Evolutionary conservation across 1,284 basidiomycete species (phyloP).

Genomic region (Puccinia brachypodii): DNA sequence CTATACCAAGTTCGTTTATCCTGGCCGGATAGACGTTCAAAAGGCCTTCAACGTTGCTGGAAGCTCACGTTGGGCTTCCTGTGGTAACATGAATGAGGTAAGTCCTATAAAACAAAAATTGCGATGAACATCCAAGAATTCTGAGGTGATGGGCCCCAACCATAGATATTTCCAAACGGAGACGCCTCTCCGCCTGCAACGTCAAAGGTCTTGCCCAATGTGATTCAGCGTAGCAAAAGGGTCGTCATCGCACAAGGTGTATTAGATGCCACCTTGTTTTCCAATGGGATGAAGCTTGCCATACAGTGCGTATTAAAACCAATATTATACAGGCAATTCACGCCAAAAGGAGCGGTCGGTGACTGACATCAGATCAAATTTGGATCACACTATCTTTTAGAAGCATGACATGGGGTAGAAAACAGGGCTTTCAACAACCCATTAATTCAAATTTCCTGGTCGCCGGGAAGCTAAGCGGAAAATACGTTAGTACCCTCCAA

Average conservation of each 20-base stretch:
- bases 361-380: not conserved
- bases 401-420: constrained; percentile 55
- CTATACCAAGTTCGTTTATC: constrained; percentile 4
- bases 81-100: not conserved
- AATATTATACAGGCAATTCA: not conserved
- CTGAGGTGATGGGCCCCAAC: not conserved
- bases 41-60: constrained; percentile 16
- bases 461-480: constrained; percentile 24
- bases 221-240: constrained; percentile 30
- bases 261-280: not conserved
- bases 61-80: not conserved
- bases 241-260: constrained; percentile 39
- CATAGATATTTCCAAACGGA: constrained; percentile 15
- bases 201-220: constrained; percentile 25
- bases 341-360: constrained; percentile 17
- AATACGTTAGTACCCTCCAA: constrained; percentile 1
- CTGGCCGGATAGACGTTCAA: constrained; percentile 11
- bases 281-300: not conserved
- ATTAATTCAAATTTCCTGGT: constrained; percentile 49
- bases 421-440: constrained; percentile 54
- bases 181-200: constrained; percentile 16
- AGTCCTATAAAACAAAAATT: not conserved
- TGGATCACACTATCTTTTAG: constrained; percentile 39
- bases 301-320: constrained; percentile 8
- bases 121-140: not conserved